phyloP scores from a whole-genome alignment of 2,329 filamentous ascomycete genomes.

The Penicillium sp. region DNA sequence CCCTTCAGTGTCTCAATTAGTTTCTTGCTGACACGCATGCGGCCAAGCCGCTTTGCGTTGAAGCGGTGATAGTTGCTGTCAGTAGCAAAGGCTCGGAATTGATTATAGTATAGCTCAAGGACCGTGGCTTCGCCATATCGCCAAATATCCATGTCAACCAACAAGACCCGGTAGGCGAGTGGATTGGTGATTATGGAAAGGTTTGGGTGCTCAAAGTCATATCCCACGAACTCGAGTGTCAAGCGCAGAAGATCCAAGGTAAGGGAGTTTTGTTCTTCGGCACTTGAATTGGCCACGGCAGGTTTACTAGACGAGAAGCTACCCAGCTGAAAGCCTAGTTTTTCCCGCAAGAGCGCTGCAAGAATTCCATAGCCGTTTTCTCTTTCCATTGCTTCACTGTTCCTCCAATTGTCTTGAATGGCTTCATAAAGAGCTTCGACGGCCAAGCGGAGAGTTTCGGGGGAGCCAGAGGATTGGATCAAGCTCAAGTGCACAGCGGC shows the following conservation, averaged over 20 bases:
- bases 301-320: conserved; percentile 45
- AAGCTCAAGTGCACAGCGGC: conserved; percentile 81
- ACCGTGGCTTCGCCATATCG: conserved; percentile 72
- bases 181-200: conserved; percentile 95
- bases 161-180: conserved; percentile 83
- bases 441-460: conserved; percentile 71
- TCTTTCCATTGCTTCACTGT: conserved; percentile 96
- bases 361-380: conserved; percentile 92
- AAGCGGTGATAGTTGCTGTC: conserved; percentile 90
- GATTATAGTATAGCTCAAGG: conserved; percentile 87
- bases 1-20: conserved; percentile 87
- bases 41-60: conserved; percentile 79
- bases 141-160: conserved; percentile 95
- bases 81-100: conserved; percentile 85
- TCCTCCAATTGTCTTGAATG: conserved; percentile 89
- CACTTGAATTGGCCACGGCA: conserved; percentile 34
- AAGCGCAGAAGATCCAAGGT: conserved; percentile 67
- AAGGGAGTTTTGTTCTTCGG: conserved; percentile 53
- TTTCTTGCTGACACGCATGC: conserved; percentile 94
- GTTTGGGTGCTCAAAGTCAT: conserved; percentile 73
- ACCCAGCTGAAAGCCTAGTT: conserved; percentile 54
- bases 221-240: conserved; percentile 84
- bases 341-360: conserved; percentile 78
- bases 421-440: conserved; percentile 83
- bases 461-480: conserved; percentile 71